Evolutionary conservation across 306 rosid genomes (phyloP), one percentile per base, ranked within the genome.

Genomic region (Vigna trinervia): DNA sequence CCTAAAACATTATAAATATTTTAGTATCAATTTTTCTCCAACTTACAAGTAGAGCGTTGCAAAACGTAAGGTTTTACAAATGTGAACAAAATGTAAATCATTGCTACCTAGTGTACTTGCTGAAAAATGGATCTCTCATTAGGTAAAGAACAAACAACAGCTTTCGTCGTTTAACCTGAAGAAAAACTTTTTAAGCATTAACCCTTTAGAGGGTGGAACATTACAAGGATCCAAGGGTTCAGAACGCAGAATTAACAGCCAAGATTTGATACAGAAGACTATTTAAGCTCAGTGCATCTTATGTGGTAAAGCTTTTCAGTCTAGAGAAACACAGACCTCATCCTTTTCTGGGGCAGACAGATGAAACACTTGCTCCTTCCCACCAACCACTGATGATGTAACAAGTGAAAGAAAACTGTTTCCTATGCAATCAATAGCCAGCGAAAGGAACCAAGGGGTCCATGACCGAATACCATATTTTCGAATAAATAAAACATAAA

Each of bases 111-210:
- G 92, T 92, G 81, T 86, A 88, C 86, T 88, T 88, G 94, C 76
- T 87, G 80, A 96, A 96, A 85, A 96, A 92, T 19, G 99, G 99
- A 84, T 96, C 98, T 86, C 98, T 89, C 99, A 96, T 86, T 73
- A 96, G 84, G 89, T 92, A 96, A 80, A 96, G 93, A 46, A 81
- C 90, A 90, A 89, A 91, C 23, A 89, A 59, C 80, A 96, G 68
- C 94, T 87, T 96, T 62, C 98, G 84, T 62, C 89, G 88, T 76
- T 81, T 91, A 80, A 86, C 84, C 99, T 95, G 91, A 57, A 85
- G 68, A 60, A 80, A 57, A 69, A 76, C 61, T 36, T 78, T 57
- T 50, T 81, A 70, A 69, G 82, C 60, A 79, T 39, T 74, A 63
- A 73, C 36, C 73, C 67, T 66, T 62, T n/a, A 20, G 74, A 2